These are phyloP conservation scores for Isatis tinctoria DNA, from an alignment of 345 rosid species.

Conservation along the genomic window DNA sequence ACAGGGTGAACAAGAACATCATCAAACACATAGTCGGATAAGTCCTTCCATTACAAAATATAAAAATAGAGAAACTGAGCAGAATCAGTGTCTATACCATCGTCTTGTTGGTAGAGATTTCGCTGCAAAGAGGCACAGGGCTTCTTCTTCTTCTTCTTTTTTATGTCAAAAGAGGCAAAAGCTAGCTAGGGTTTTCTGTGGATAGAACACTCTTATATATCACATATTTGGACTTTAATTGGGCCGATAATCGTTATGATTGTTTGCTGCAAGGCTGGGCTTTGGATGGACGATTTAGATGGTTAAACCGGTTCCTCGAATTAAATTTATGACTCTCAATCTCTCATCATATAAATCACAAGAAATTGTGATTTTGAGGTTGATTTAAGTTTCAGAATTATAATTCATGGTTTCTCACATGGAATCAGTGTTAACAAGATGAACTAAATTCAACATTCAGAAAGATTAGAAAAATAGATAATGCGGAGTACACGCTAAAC, in stretches of 20 bases:
- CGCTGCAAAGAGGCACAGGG: slow-evolving; percentile 1
- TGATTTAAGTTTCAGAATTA: neutral
- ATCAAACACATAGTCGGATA: neutral
- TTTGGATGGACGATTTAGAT: neutral
- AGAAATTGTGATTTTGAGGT: neutral
- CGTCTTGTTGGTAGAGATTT: slow-evolving; percentile 9
- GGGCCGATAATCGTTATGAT: neutral
- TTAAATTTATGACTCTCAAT: neutral
- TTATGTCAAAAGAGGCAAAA: neutral
- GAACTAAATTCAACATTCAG: neutral
- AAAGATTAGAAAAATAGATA: neutral
- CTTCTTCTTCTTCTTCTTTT: neutral
- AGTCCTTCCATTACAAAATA: neutral
- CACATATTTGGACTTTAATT: neutral
- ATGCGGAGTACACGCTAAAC: neutral
- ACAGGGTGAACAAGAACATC: neutral
- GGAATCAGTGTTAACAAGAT: neutral
- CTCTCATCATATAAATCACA: neutral
- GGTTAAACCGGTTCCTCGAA: neutral
- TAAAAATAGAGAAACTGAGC: neutral
- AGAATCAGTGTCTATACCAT: slow-evolving; percentile 18
- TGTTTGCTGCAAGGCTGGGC: neutral
- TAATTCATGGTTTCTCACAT: neutral
- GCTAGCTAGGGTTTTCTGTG: neutral
- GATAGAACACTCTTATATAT: neutral